Conservation (phyloP, 345 rosid genomes). For the Arabis alpina region DNA sequence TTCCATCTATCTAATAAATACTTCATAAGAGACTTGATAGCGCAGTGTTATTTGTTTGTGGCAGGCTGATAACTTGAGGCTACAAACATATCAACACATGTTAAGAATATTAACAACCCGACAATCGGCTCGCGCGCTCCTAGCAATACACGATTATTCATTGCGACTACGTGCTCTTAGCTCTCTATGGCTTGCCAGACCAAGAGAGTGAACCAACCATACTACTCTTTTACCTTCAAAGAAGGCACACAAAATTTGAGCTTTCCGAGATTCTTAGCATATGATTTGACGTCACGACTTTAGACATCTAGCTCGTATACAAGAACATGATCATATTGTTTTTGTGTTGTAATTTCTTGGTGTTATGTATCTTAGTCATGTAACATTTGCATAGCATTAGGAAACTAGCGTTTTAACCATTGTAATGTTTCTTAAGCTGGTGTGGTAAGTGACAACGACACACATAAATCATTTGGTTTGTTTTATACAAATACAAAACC, state of each 20-base stretch:
- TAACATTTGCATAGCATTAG: constrained; percentile 2
- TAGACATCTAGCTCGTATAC: constrained; percentile 29
- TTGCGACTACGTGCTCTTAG: constrained; percentile 92
- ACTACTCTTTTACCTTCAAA: constrained; percentile 27
- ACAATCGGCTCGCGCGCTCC: constrained; percentile 92
- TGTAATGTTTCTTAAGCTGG: not conserved
- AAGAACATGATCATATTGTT: constrained; percentile 22
- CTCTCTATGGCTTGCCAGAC: constrained; percentile 96
- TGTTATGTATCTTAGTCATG: constrained; percentile 6
- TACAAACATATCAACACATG: constrained; percentile 91
- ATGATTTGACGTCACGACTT: constrained; percentile 24
- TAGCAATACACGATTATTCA: constrained; percentile 85
- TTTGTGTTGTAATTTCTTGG: constrained; percentile 15
- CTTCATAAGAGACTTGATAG: constrained; percentile 1
- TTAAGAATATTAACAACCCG: constrained; percentile 78
- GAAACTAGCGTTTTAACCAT: not conserved
- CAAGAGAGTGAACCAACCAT: constrained; percentile 65
- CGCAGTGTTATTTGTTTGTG: not conserved
- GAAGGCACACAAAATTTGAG: constrained; percentile 31
- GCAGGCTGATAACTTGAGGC: constrained; percentile 95
- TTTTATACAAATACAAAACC: constrained; percentile 3
- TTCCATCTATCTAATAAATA: not conserved
- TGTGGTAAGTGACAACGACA: not conserved
- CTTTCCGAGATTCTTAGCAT: constrained; percentile 24
- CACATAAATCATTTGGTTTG: not conserved